These are phyloP conservation scores for Aspergillus pseudoglaucus DNA, from an alignment of 2,329 filamentous ascomycete genomes.

Conservation along the genomic window DNA sequence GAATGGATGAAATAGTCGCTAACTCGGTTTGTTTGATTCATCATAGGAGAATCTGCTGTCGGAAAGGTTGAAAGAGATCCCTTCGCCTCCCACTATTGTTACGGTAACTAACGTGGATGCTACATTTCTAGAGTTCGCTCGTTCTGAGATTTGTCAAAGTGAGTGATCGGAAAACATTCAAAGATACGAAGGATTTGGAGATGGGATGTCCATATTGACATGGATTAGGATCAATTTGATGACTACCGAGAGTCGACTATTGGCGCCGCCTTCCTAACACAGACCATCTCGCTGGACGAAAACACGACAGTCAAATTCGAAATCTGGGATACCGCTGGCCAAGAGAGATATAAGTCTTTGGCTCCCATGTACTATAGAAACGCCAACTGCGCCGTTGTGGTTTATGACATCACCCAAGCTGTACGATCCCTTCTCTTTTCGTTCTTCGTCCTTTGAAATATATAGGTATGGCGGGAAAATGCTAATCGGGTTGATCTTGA, in stretches of 20 bases:
- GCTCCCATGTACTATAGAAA: slow-evolving; percentile 99
- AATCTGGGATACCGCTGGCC: slow-evolving; percentile 98
- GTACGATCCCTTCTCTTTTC: slow-evolving; percentile 50
- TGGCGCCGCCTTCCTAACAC: slow-evolving; percentile 95
- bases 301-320: slow-evolving; percentile 99
- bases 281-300: slow-evolving; percentile 97
- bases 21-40: slow-evolving; percentile 5
- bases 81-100: slow-evolving; percentile 6
- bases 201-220: slow-evolving; percentile 3
- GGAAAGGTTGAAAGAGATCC: slow-evolving; percentile 66
- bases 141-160: slow-evolving; percentile 98
- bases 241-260: slow-evolving; percentile 96
- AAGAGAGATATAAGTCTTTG: slow-evolving; percentile 97
- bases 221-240: slow-evolving; percentile 88
- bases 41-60: slow-evolving; percentile 87
- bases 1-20: background rate
- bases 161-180: slow-evolving; percentile 20
- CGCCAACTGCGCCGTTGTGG: slow-evolving; percentile 97
- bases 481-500: slow-evolving; percentile 12
- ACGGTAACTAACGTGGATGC: slow-evolving; percentile 24
- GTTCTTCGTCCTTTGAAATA: slow-evolving; percentile 1
- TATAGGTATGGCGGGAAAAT: background rate
- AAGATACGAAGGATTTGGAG: background rate
- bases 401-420: slow-evolving; percentile 98
- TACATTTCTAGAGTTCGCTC: slow-evolving; percentile 71